Evolutionary conservation across 176 grass and related monocot genomes (phyloP).

Genomic region (Eragrostis curvula): DNA sequence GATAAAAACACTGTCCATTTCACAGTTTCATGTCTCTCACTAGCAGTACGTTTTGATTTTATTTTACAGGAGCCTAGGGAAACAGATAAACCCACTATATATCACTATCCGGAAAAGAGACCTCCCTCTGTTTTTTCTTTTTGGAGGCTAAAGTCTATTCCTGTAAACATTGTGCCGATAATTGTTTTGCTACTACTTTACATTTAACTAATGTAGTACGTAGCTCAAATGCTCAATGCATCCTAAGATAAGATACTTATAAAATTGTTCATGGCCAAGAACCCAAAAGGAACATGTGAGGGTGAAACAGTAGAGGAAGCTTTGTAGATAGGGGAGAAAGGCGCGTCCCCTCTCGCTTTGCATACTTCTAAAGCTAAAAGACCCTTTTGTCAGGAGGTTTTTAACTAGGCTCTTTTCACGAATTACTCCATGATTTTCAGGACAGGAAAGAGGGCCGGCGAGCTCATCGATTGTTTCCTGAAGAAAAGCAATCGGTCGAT

Average conservation of each 20-base stretch:
- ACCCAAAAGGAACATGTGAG: constrained; percentile 15
- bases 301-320: constrained; percentile 29
- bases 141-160: neutral
- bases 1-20: constrained; percentile 14
- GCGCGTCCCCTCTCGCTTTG: constrained; percentile 15
- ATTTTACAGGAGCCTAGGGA: neutral
- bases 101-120: neutral
- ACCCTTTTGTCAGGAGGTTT: constrained; percentile 45
- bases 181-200: neutral
- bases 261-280: neutral
- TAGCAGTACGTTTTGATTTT: neutral
- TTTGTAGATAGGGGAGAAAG: constrained; percentile 55
- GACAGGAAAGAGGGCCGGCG: constrained; percentile 3
- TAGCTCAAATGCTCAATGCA: neutral
- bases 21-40: neutral
- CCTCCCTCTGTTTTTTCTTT: neutral
- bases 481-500: constrained; percentile 34
- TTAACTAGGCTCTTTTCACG: neutral
- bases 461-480: constrained; percentile 37
- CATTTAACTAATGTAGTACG: constrained; percentile 15
- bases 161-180: too few species aligned
- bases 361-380: constrained; percentile 54
- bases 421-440: constrained; percentile 51
- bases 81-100: constrained; percentile 19
- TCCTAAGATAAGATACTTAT: neutral